phyloP scores from a whole-genome alignment of 495 filamentous ascomycete species.

The Talaromyces trachyspermus region DNA sequence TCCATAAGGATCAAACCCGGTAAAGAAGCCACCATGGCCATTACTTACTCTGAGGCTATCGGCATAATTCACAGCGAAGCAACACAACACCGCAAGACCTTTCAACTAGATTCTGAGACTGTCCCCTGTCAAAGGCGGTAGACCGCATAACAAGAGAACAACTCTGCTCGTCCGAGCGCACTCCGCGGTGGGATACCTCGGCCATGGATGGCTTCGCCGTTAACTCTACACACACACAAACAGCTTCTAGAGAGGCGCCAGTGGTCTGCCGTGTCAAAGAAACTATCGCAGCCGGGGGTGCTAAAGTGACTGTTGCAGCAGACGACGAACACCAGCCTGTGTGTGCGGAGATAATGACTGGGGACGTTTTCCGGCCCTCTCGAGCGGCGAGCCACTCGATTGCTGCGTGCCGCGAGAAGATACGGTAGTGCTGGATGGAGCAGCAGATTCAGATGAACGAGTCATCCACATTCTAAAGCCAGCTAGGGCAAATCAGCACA shows the following conservation, averaged over 20 bases:
- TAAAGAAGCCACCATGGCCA: too few relatives aligned
- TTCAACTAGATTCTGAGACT: not conserved
- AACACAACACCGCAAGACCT: not conserved
- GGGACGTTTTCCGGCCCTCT: constrained; percentile 9
- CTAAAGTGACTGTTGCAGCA: not conserved
- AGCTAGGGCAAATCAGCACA: constrained; percentile 7
- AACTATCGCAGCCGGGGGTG: constrained; percentile 8
- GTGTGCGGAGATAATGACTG: constrained; percentile 15
- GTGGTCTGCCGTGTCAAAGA: constrained; percentile 8
- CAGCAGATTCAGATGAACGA: not conserved
- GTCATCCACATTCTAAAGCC: constrained; percentile 10
- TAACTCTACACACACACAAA: constrained; percentile 7
- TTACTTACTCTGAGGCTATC: not conserved
- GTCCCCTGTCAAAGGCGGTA: constrained; percentile 11
- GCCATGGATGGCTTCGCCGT: constrained; percentile 15
- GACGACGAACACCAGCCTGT: not conserved
- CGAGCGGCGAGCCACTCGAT: constrained; percentile 7
- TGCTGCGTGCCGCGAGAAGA: constrained; percentile 11
- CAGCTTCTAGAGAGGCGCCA: constrained; percentile 3
- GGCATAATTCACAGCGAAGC: not conserved
- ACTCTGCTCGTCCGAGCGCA: constrained; percentile 3
- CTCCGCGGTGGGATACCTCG: constrained; percentile 12
- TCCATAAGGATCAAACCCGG: too few relatives aligned
- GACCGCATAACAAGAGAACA: constrained; percentile 4
- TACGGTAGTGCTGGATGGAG: not conserved